Base-by-base conservation (phyloP, 208 protist species). In the Endotrypanum monterogeii region DNA sequence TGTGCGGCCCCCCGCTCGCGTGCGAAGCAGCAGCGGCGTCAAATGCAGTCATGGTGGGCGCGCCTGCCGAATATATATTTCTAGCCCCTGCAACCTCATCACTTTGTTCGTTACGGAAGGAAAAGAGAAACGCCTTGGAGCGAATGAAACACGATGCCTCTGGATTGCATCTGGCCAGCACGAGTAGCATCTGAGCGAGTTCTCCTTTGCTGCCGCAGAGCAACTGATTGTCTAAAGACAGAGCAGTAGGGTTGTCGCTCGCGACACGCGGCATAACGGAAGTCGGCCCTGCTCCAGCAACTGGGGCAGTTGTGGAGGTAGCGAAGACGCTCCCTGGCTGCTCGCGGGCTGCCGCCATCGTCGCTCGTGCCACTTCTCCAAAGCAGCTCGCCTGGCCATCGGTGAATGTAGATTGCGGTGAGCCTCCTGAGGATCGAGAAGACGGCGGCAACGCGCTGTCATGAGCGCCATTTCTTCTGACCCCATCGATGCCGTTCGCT, bases 81-180 rank as follows among this genome's bases (percentile, higher is more conserved):
- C 58, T 18, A 65, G 35, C 23, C 18, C 25, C 32, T 23, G 46
- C 58, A 1, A 23, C 16, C 58, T 48, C 58, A 41, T 35, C 37
- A 30, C 48, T 44, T n/a, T 80, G 56, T 20, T 81, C 80, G 57
- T 84, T 85, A 8, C 83, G 84, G 28, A 91, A 79, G 2, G 84
- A 71, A 69, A 94, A 87, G 63, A 91, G 83, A 68, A 76, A 72
- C 8, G 86, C 87, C 72, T 94, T 94, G 50, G 80, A 84, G 55
- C 87, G 82, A 73, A 94, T 92, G 70, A 94, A 94, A 35, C 74
- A 46, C 18, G 86, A 78, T 12, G 86, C 90, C 48, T 90, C 87
- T 14, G 74, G 35, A 82, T 87, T 87, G 70, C 85, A 87, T 72
- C 84, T 88, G 56, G 83, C 84, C 35, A 94, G 77, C 74, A 92